A percentile compares a stretch with the other conserved stretches of the same genome.
Conservation (phyloP, 495 filamentous ascomycete species). For the Polyplosphaeria fusca region DNA sequence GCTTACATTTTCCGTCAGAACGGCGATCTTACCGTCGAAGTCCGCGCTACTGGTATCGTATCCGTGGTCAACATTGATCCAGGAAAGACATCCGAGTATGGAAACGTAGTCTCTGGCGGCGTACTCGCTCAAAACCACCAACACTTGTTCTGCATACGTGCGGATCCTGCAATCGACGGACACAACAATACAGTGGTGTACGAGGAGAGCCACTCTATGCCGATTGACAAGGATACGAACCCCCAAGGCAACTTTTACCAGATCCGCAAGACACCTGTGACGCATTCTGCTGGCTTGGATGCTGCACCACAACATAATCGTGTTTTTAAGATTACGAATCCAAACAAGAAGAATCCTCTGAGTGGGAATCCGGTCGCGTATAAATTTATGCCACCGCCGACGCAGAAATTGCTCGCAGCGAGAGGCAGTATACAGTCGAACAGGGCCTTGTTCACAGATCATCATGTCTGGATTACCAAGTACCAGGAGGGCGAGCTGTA, state of each 20-base stretch:
- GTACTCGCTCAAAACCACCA: slow-evolving; percentile 38
- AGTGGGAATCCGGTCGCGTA: slow-evolving; percentile 37
- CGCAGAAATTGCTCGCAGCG: slow-evolving; percentile 36
- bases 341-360: slow-evolving; percentile 31
- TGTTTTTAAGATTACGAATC: slow-evolving; percentile 38
- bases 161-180: slow-evolving; percentile 37
- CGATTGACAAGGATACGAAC: slow-evolving; percentile 27
- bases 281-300: slow-evolving; percentile 31
- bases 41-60: slow-evolving; percentile 41
- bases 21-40: slow-evolving; percentile 36
- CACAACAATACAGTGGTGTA: slow-evolving; percentile 31
- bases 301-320: slow-evolving; percentile 34
- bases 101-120: slow-evolving; percentile 35
- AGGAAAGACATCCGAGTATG: slow-evolving; percentile 34
- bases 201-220: slow-evolving; percentile 34
- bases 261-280: slow-evolving; percentile 27
- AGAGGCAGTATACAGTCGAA: slow-evolving; percentile 19
- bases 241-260: slow-evolving; percentile 37
- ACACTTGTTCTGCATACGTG: slow-evolving; percentile 37
- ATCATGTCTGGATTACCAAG: slow-evolving; percentile 41
- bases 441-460: slow-evolving; percentile 34
- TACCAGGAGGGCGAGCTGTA: slow-evolving; percentile 37
- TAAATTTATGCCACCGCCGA: slow-evolving; percentile 37
- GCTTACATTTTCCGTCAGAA: slow-evolving; percentile 36
- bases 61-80: slow-evolving; percentile 36